Evolutionary conservation across 805 yeast genomes (phyloP).

Genomic region (Candida lessepsii): DNA sequence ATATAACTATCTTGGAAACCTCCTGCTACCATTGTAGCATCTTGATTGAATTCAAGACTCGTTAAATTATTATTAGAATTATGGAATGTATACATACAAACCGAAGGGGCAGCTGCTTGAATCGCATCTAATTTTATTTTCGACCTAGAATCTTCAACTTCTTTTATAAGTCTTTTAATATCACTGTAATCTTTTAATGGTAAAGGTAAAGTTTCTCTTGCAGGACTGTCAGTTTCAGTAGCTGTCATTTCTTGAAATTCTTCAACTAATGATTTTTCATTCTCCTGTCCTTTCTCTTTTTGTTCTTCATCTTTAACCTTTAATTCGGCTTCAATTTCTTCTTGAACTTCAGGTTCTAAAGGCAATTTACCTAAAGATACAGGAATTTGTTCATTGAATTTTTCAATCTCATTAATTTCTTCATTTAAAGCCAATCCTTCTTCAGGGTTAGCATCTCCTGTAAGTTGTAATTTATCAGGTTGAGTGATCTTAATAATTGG

Average conservation of each 20-base stretch:
- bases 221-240: constrained; percentile 64
- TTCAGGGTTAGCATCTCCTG: constrained; percentile 48
- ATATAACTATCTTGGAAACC: constrained; percentile 93
- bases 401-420: constrained; percentile 49
- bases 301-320: constrained; percentile 59
- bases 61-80: constrained; percentile 88
- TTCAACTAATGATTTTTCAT: constrained; percentile 34
- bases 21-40: constrained; percentile 83
- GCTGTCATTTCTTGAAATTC: constrained; percentile 47
- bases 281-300: constrained; percentile 29
- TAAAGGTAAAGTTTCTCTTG: constrained; percentile 73
- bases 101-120: constrained; percentile 87
- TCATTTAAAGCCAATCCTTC: constrained; percentile 53
- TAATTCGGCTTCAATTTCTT: constrained; percentile 82
- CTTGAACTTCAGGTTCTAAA: constrained; percentile 76
- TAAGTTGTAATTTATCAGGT: constrained; percentile 41
- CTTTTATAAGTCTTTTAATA: constrained; percentile 71
- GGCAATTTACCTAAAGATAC: constrained; percentile 85
- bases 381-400: constrained; percentile 60
- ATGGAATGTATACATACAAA: constrained; percentile 97
- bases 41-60: constrained; percentile 83
- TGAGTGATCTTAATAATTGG: constrained; percentile 43
- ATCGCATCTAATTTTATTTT: constrained; percentile 58
- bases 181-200: constrained; percentile 82
- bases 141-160: constrained; percentile 79